These are phyloP conservation scores for Penicillium corylophilum DNA, from an alignment of 2,329 filamentous ascomycete genomes.

Conservation along the genomic window DNA sequence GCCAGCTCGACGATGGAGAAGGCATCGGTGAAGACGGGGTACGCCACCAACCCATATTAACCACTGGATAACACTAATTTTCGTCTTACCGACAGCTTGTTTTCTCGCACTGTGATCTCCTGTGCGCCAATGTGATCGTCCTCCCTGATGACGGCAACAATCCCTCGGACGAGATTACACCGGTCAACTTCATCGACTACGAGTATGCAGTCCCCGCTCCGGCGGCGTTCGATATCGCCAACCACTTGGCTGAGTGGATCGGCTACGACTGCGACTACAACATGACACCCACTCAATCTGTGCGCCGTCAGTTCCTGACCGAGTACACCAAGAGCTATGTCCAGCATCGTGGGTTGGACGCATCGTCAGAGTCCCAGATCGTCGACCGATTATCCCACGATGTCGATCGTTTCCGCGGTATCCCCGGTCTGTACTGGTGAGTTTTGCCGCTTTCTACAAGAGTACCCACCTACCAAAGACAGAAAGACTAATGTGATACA, in stretches of 20 bases:
- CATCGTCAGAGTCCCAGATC: slow-evolving; percentile 58
- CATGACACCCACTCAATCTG: slow-evolving; percentile 73
- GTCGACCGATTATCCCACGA: slow-evolving; percentile 70
- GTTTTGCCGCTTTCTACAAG: neutral
- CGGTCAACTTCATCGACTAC: slow-evolving; percentile 91
- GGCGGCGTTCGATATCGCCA: slow-evolving; percentile 92
- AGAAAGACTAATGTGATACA: slow-evolving; percentile 7
- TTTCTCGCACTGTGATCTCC: slow-evolving; percentile 91
- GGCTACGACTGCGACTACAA: slow-evolving; percentile 93
- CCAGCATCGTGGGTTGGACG: slow-evolving; percentile 42
- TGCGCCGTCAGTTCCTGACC: slow-evolving; percentile 76
- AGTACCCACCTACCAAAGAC: neutral
- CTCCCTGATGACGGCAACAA: slow-evolving; percentile 49
- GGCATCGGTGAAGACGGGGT: slow-evolving; percentile 75
- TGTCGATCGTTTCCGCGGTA: slow-evolving; percentile 81
- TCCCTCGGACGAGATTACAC: slow-evolving; percentile 43
- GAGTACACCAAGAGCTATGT: slow-evolving; percentile 81
- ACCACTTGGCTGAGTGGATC: slow-evolving; percentile 98
- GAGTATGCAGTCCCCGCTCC: slow-evolving; percentile 95
- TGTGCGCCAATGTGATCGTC: slow-evolving; percentile 96
- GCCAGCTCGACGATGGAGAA: slow-evolving; percentile 70
- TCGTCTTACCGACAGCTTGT: slow-evolving; percentile 60
- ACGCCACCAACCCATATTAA: slow-evolving; percentile 24
- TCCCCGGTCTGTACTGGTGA: slow-evolving; percentile 78
- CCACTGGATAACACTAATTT: neutral